Base-by-base conservation (phyloP, 148 eudicot genomes). In the Dianthus caryophyllus region DNA sequence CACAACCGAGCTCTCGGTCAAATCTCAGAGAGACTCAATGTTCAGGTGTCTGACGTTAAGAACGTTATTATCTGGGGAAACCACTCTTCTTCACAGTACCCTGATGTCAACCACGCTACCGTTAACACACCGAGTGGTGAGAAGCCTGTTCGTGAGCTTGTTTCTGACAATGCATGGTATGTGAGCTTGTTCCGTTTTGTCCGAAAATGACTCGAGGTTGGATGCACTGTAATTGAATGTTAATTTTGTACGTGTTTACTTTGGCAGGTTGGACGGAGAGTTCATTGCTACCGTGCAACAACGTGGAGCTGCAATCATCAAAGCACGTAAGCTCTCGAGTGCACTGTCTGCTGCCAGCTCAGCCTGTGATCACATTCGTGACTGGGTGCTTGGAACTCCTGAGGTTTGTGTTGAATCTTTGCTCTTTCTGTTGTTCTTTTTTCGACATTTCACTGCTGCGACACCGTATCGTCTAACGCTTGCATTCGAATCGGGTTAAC, bases 1-100 rank as follows among this genome's bases (percentile, higher is more conserved):
- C 98, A 94, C 77, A 94, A 94, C 87, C 80, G 98, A 74, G 98
- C 98, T 65, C 97, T 94, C 27, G 98, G 98, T 61, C 98, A 94
- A 78, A 77, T 94, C 68, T 90, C 98, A 3, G 98, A 94, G 84
- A 84, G 88, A 79, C 66, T 94, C 73, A 83, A 79, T 68, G 86
- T 88, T 60, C 96, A 85, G 65, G 97, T 94, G 0, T 86, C 84
- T 53, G 96, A 94, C 73, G 97, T 94, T 22, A 94, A 94, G 81
- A 94, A 94, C 70, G 97, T 81, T 15, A 90, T 90, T n/a, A 94
- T 94, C 52, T 94, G 98, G 98, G 98, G 98, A 50, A 94, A 94
- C 69, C 98, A 94, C 84, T 94, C 98, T 31, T 94, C 98, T 54
- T 75, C 86, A 24, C 98, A 94, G 72, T 94, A 90, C 71, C 98